Evolutionary conservation across 768 basidiomycete genomes (phyloP), one percentile per base, ranked within the genome.

Genomic region (Termitomyces sp.): DNA sequence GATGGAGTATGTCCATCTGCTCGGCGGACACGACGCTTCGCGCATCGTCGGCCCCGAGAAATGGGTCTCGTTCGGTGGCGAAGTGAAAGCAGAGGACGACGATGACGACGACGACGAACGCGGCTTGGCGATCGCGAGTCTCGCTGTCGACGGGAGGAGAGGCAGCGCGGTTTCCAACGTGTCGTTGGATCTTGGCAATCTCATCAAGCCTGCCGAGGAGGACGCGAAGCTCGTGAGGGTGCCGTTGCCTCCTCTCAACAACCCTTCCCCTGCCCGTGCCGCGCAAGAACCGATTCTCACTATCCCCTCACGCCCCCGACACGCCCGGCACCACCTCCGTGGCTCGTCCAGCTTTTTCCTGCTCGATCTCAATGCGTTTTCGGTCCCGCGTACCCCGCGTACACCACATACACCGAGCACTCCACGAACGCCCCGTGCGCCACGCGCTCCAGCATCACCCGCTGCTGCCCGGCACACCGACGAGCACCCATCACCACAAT

Each of bases 1-100:
- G 64, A 76, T 79, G 77, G 88, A 90, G 65, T 88, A 84, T 60
- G 74, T 77, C 14, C 84, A 82, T 56, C 77, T 90, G 9, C 76
- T 90, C 32, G 72, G 70, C 45, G 75, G 72, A 26, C 46, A 52
- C 35, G 24, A 30, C 1, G 24, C 41, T 2, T 38, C 38, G 38
- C 38, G 18, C 2, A 67, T 73, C 14, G 66, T 71, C 13, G 68
- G 65, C 32, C 60, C 63, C 50, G 67, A 66, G n/a, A 72, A 71
- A 38, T 83, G 80, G 74, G 76, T 80, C 24, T 70, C 71, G 22
- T 79, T 81, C 55, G 69, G 67, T 11, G 67, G 65, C 10, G 67
- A 66, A 48, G 63, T 64, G n/a, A 68, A 67, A 47, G 62, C 64
- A 47, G 65, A 63, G 22, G 35, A 52, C 30, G 58, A 60, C 0